These are phyloP conservation scores for Pulveroboletus frians DNA, from an alignment of 768 basidiomycete genomes.

Conservation along the genomic window DNA sequence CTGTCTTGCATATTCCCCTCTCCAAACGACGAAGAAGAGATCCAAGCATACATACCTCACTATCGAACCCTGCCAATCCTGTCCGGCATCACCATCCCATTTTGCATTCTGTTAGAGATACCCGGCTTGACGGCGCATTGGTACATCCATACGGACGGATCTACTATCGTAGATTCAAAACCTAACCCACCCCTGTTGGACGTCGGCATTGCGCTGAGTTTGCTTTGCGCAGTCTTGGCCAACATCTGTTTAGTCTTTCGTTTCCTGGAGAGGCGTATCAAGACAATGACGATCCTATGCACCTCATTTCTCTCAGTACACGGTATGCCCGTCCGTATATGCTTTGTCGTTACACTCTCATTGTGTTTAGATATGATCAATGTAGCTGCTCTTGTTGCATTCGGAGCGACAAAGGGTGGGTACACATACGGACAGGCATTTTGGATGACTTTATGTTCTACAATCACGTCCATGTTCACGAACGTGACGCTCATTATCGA, in stretches of 20 bases:
- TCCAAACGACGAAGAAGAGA: conserved; percentile 20
- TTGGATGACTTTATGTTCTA: conserved; percentile 78
- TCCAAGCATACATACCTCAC: conserved; percentile 42
- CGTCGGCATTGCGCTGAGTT: conserved; percentile 58
- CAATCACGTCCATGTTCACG: conserved; percentile 55
- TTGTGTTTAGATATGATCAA: conserved; percentile 59
- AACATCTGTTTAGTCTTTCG: conserved; percentile 62
- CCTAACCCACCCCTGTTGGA: conserved; percentile 56
- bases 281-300: conserved; percentile 55
- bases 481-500: conserved; percentile 69
- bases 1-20: conserved; percentile 14
- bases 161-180: conserved; percentile 40
- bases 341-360: background rate
- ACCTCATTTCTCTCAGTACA: conserved; percentile 65
- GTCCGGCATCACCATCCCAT: conserved; percentile 64
- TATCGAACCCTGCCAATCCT: conserved; percentile 63
- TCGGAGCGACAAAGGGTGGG: conserved; percentile 59
- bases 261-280: conserved; percentile 67
- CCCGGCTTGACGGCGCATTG: conserved; percentile 73
- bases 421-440: conserved; percentile 68
- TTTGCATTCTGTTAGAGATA: conserved; percentile 77
- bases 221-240: conserved; percentile 63
- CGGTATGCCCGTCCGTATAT: conserved; percentile 40
- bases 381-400: conserved; percentile 49
- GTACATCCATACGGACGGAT: conserved; percentile 53